A percentile compares a stretch with the other conserved stretches of the same genome.
phyloP scores from a whole-genome alignment of 2,329 filamentous ascomycete species.

The Curvularia sp. region DNA sequence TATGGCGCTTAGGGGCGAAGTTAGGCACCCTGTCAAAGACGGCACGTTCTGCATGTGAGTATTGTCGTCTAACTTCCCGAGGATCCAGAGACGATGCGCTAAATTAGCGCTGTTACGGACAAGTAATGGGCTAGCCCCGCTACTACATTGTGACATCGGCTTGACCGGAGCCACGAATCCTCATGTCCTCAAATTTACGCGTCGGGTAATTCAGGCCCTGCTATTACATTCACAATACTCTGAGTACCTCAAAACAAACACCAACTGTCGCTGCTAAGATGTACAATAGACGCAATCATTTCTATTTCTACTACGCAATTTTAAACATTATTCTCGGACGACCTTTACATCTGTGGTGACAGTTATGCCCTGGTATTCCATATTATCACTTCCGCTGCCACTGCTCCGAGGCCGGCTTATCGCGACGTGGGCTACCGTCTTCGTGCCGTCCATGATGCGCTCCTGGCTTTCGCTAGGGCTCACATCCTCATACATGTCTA shows the following conservation, averaged over 20 bases:
- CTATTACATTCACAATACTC: background rate
- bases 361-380: slow-evolving; percentile 17
- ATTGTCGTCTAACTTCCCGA: background rate
- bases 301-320: background rate
- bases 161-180: background rate
- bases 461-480: slow-evolving; percentile 28
- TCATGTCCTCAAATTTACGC: background rate
- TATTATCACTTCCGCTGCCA: slow-evolving; percentile 10
- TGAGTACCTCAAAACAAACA: background rate
- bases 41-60: background rate
- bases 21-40: background rate
- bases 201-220: background rate
- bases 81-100: background rate
- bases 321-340: slow-evolving; percentile 10
- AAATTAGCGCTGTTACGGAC: background rate
- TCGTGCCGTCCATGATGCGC: slow-evolving; percentile 14
- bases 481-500: slow-evolving; percentile 12
- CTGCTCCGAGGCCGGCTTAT: slow-evolving; percentile 6
- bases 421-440: slow-evolving; percentile 8
- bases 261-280: background rate
- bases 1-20: background rate
- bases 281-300: background rate
- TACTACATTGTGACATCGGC: background rate
- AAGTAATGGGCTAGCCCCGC: background rate
- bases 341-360: slow-evolving; percentile 20